Percentiles rank a stretch among this genome's conserved stretches.
phyloP scores from a whole-genome alignment of 345 rosid species.

The Eucalyptus sp. region DNA sequence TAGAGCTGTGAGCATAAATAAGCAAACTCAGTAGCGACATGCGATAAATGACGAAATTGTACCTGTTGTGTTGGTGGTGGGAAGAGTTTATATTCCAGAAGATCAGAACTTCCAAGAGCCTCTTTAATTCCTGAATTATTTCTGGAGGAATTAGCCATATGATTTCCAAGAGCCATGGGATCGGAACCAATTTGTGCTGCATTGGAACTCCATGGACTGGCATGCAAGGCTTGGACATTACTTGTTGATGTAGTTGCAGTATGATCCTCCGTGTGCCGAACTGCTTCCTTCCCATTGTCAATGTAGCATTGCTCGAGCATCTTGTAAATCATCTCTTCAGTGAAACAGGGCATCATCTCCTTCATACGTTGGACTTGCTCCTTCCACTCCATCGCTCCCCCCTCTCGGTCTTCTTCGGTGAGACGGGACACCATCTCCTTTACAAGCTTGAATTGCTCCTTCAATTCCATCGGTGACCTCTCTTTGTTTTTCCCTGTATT shows the following conservation, averaged over 20 bases:
- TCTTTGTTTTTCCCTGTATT: not conserved
- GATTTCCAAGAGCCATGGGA: not conserved
- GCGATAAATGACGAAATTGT: not conserved
- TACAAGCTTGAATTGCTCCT: not conserved
- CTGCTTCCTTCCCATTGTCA: not conserved
- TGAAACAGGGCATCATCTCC: not conserved
- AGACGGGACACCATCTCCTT: not conserved
- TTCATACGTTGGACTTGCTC: not conserved
- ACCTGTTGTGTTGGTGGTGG: not conserved
- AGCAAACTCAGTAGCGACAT: no score
- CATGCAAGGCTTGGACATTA: not conserved
- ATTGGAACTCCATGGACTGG: not conserved
- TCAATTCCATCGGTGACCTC: not conserved
- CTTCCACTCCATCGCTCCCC: not conserved
- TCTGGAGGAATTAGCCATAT: no score
- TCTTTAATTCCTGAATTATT: no score
- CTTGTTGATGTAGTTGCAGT: not conserved
- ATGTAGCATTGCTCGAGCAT: not conserved
- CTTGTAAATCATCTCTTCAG: not conserved
- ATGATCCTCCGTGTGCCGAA: not conserved
- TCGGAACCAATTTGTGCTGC: not conserved
- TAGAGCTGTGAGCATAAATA: no score
- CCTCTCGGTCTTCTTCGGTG: not conserved
- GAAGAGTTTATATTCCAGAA: not conserved
- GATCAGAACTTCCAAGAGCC: not conserved